Evolutionary conservation across 169 alveolate species (phyloP).

Genomic region (Cardiosporidium cionae): DNA sequence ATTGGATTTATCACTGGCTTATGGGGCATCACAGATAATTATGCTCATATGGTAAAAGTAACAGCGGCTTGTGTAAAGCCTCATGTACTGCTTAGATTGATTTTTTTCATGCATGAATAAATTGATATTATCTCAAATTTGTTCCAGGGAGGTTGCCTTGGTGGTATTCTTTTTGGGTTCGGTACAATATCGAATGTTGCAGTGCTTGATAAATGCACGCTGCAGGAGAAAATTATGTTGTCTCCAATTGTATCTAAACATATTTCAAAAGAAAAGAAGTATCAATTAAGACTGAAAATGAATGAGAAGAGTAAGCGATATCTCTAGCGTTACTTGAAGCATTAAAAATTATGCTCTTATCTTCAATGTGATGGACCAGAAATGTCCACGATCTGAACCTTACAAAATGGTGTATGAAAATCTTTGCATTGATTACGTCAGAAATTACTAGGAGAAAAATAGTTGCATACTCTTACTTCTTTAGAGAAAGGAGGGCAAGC

Average conservation of each 20-base stretch:
- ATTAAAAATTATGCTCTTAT: too few species aligned
- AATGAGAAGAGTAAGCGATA: not conserved
- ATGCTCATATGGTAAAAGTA: constrained; percentile 58
- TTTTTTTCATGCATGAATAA: too few species aligned
- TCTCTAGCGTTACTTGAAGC: too few species aligned
- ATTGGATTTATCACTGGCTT: constrained; percentile 58
- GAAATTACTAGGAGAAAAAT: too few species aligned
- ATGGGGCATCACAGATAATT: constrained; percentile 63
- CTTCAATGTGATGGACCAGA: too few species aligned
- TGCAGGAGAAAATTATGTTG: constrained; percentile 14
- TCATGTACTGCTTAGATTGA: too few species aligned
- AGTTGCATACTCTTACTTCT: not conserved
- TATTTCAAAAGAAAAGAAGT: not conserved
- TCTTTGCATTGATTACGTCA: too few species aligned
- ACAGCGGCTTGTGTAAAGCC: too few species aligned
- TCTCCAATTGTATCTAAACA: not conserved
- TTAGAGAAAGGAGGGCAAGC: not conserved
- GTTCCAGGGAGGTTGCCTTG: constrained; percentile 57
- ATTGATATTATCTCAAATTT: not conserved
- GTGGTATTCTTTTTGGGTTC: constrained; percentile 63
- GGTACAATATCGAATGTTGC: constrained; percentile 62
- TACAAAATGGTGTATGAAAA: too few species aligned
- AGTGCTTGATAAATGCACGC: constrained; percentile 39
- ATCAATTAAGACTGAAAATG: not conserved
- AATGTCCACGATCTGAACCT: too few species aligned